Base-by-base conservation (phyloP, 164 flowering plant genomes). In the Vitis labrusca region DNA sequence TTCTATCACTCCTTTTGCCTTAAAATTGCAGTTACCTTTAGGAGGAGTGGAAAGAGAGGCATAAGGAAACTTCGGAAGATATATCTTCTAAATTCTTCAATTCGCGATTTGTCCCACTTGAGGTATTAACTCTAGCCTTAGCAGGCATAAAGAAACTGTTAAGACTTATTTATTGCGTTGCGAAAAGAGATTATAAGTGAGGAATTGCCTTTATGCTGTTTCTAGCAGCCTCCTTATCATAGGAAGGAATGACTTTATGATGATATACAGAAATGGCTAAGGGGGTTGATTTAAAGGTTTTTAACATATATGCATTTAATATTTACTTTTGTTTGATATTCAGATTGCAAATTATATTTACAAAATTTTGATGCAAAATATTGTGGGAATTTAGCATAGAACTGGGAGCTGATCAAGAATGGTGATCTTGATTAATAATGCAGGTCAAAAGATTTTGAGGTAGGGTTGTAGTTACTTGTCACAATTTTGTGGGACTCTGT, bases 21-120 rank as follows among this genome's bases (percentile, higher is more conserved):
- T 44, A 27, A 32, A 66, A 63, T 73, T 61, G 61, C 88, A 94
- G 98, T 81, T 96, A 96, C 71, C 73, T 96, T 53, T 88, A 81
- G 84, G 98, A 93, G 78, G 98, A 93, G 77, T 96, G 99, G 99
- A 96, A 91, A 71, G 99, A 85, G 73, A 87, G 89, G 80, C 83
- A 83, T 48, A 83, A 80, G 65, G 94, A 84, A 67, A 53, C 84
- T 64, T 76, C 81, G 19, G 91, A 88, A 78, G 91, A 86, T 58
- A 64, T 85, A 60, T 78, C 82, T 53, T 72, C 79, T 15, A 93
- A 81, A 50, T 93, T 93, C 75, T 50, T 62, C 27, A 88, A 81
- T 65, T 65, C 91, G 82, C 86, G 94, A 61, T 93, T 96, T 81
- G 76, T 96, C 27, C 73, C 90, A 14, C 86, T 93, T 63, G 98